Base-by-base conservation (phyloP, 306 rosid genomes). In the Vigna angularis region DNA sequence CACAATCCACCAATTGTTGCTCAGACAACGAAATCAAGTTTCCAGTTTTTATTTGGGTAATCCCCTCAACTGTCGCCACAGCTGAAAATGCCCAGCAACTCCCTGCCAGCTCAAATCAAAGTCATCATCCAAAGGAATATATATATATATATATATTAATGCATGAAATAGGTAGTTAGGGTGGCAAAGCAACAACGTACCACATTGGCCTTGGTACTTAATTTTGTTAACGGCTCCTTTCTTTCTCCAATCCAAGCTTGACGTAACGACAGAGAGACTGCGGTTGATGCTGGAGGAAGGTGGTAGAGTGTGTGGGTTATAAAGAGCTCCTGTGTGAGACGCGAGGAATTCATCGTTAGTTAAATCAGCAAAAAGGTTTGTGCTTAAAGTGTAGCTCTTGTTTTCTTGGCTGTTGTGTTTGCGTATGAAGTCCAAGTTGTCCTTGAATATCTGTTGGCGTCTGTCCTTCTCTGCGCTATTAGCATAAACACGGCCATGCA, bases 1-100 rank as follows among this genome's bases (percentile, higher is more conserved):
- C 28, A 40, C 89, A 83, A 12, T 87, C 86, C 20, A 80, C 20
- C 1, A 85, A 72, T 32, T 87, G 78, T 55, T 85, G 85, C 59
- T 77, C 84, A 2, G 86, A 83, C 38, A 83, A 48, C 6, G 89
- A 77, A 10, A 42, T 4, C 59, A 86, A 14, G 0, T 78, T 26
- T 14, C 84, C 80, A 0, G 51, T 74, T 66, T 34, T 58, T 32
- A 86, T 86, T 44, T 83, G 5, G 53, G 20, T 50, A 18, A 70
- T 48, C 2, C 77, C 80, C 10, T 79, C 84, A 16, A 83, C 66
- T 0, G 81, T 71, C 9, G 87, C 79, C 63, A 77, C 70, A 0
- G 57, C 57, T 14, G 77, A 57, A 81, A 80, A 77, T 42, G 77
- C 79, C 76, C 76, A 72, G 5, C 88, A 77, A 53, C 74, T 32